Evolutionary conservation across 768 basidiomycete species (phyloP), one percentile per base, ranked within the genome.

Genomic region (Termitomyces sp.): DNA sequence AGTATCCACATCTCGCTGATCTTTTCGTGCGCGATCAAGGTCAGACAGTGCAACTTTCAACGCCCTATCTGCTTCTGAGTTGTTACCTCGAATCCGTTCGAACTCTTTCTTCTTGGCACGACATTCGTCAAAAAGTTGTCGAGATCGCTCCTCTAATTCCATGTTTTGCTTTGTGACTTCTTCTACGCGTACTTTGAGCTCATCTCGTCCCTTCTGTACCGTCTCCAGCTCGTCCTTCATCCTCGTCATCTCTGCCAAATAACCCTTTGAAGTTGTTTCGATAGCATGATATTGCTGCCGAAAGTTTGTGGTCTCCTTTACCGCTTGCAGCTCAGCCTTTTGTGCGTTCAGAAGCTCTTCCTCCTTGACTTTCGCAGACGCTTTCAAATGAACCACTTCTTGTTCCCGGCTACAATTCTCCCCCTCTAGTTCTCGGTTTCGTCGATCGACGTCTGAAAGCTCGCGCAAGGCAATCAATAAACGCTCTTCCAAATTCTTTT

Each of bases 371-470:
- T 55, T 55, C 9, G 38, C 18, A 40, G 16, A 12, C 1, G 24
- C 54, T 28, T 32, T 40, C 9, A 55, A 16, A 40, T 20, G 54
- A 40, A 22, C 24, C 12, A 55, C 12, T n/a, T 55, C 54, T 55
- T 58, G 59, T 18, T 32, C 57, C 51, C 35, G 55, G 9, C 36
- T 51, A 36, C 36, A 33, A 24, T 61, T 63, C 38, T 65, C 62
- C n/a, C 53, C 62, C 22, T 57, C 57, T 5, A 62, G 55, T 32
- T 61, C 60, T 40, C 42, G 54, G n/a, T 56, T 65, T 24, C 57
- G 48, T 56, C 52, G 58, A 7, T 56, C 53, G 24, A 48, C 42
- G 18, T 54, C 33, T 3, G 58, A 46, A 48, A 66, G 58, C 35
- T 62, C 59, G 9, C 44, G 50, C 20, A 54, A 39, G 7, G 55